phyloP scores from a whole-genome alignment of 2,329 filamentous ascomycete species.

The Emericellopsis atlantica region DNA sequence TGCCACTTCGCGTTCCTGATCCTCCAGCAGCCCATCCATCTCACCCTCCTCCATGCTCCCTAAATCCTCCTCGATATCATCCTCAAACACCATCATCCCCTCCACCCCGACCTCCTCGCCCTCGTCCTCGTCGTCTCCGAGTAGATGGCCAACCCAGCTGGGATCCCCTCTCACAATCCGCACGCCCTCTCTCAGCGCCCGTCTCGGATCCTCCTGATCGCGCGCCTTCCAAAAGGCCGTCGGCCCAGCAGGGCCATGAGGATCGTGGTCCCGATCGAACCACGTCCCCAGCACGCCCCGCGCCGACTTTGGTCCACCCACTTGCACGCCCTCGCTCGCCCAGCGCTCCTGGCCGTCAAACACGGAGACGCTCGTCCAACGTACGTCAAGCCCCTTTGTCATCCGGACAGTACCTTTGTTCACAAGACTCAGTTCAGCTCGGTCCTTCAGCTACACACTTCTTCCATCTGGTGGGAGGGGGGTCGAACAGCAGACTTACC shows the following conservation, averaged over 20 bases:
- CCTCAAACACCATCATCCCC: slow-evolving; percentile 5
- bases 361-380: slow-evolving; percentile 61
- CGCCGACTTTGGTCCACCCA: slow-evolving; percentile 53
- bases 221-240: slow-evolving; percentile 65
- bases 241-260: slow-evolving; percentile 58
- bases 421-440: slow-evolving; percentile 10
- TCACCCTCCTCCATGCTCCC: slow-evolving; percentile 12
- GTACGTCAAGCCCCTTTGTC: slow-evolving; percentile 57
- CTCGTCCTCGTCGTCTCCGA: slow-evolving; percentile 1
- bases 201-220: slow-evolving; percentile 1
- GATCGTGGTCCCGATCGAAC: slow-evolving; percentile 66
- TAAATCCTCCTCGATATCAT: slow-evolving; percentile 16
- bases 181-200: slow-evolving; percentile 5
- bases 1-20: slow-evolving; percentile 9
- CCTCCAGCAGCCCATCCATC: slow-evolving; percentile 8
- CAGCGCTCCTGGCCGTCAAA: slow-evolving; percentile 54
- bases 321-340: slow-evolving; percentile 65
- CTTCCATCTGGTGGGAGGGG: not conserved
- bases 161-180: slow-evolving; percentile 4
- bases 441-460: not conserved
- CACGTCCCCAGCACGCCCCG: slow-evolving; percentile 63
- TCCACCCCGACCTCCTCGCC: not conserved
- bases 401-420: slow-evolving; percentile 45
- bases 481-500: slow-evolving; percentile 29
- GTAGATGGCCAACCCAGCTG: not conserved